Evolutionary conservation across 2,329 filamentous ascomycete species (phyloP), one percentile per base, ranked within the genome.

Genomic region (Bipolaris zeicola): DNA sequence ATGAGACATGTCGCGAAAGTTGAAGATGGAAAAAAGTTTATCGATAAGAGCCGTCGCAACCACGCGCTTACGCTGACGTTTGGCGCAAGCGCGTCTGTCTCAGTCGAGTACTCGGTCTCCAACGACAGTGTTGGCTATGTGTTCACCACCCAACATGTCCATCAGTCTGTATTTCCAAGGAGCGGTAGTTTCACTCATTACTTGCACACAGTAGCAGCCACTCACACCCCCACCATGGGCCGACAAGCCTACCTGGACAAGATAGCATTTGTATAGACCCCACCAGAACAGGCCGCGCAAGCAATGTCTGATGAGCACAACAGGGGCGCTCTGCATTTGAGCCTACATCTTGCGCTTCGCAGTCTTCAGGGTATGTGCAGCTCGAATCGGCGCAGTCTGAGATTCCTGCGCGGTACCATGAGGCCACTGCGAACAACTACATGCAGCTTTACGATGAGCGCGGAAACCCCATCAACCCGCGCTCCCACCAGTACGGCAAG

Each of bases 391-490:
- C 65, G 2, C 67, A 67, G 39, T 57, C 69, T 24, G 64, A 70
- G 20, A 57, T 72, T 10, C 66, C 68, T 13, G 49, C 34, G 28
- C 60, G 52, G n/a, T 67, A 64, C 34, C 65, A 62, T 22, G 66
- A 68, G 6, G 63, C 64, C 28, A 64, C 58, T 14, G 60, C 58
- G 50, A 71, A 69, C 52, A 63, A 60, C 38, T 68, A 76, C 52
- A 55, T 66, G 0, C 79, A 81, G 56, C 68, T 76, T 36, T 81
- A 80, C 55, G 78, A 82, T 59, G 67, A 74, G 37, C 77, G 77
- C 56, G 79, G 79, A 16, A 76, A 77, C 38, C 79, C 80, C 3
- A 66, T 76, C 63, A 80, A 80, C 49, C 74, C 77, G 10, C 64
- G 69, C 34, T 76, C 77, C 10, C 75, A 74, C 26, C 69, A 72